Conservation (phyloP, 75 land plant species). For the Isoetes taiwanensis region DNA sequence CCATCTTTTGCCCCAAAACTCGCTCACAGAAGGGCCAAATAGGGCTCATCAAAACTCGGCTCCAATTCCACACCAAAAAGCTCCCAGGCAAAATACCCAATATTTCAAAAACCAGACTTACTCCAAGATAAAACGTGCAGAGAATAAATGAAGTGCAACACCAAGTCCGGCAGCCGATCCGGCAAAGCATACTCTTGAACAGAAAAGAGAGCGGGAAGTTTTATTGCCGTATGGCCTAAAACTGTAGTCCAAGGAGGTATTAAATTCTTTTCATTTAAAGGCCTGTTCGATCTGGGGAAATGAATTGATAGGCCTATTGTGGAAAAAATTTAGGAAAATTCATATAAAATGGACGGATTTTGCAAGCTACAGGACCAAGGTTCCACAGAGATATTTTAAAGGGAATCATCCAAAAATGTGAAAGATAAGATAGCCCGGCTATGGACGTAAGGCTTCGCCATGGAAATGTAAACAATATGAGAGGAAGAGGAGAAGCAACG, state of each 20-base stretch:
- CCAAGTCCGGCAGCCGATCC: background rate
- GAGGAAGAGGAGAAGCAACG: constrained; percentile 25
- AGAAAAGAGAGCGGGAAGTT: too few relatives aligned
- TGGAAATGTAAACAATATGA: constrained; percentile 24
- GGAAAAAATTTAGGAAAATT: constrained; percentile 10
- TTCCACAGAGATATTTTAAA: constrained; percentile 65
- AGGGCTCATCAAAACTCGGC: constrained; percentile 44
- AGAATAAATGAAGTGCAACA: constrained; percentile 23
- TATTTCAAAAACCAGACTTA: constrained; percentile 24
- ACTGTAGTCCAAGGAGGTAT: too few relatives aligned
- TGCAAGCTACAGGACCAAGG: constrained; percentile 32
- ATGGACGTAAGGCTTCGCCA: constrained; percentile 18
- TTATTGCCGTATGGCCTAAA: too few relatives aligned
- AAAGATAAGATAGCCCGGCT: constrained; percentile 29
- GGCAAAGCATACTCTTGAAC: constrained; percentile 4
- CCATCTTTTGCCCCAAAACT: background rate
- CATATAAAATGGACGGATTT: background rate
- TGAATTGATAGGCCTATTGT: constrained; percentile 14
- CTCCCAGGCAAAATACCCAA: constrained; percentile 13
- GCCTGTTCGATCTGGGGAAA: too few relatives aligned
- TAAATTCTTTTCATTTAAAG: too few relatives aligned
- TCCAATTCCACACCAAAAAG: constrained; percentile 33
- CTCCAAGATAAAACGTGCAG: constrained; percentile 22
- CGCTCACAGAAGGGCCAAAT: background rate
- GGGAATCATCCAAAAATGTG: constrained; percentile 44